These are phyloP conservation scores for Pseudonitzschia delicatissima DNA, from an alignment of 108 stramenopile species.

Conservation along the genomic window DNA sequence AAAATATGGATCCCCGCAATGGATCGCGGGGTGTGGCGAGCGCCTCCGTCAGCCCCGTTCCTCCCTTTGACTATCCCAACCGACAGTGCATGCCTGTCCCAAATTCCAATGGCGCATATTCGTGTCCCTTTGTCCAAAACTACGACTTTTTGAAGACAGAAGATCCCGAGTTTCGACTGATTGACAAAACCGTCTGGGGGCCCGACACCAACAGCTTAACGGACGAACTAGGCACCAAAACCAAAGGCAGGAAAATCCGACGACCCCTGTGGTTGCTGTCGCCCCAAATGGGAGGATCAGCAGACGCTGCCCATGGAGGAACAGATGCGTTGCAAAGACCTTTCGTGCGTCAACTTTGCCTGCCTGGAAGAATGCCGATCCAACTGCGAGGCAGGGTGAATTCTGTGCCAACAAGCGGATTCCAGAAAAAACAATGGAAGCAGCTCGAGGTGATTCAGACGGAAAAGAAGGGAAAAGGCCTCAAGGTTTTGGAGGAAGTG, in stretches of 20 bases:
- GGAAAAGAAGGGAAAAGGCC: conserved; percentile 74
- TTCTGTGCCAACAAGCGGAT: conserved; percentile 77
- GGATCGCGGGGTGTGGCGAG: neutral
- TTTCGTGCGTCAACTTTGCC: conserved; percentile 62
- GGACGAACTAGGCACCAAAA: conserved; percentile 25
- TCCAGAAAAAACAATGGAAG: conserved; percentile 58
- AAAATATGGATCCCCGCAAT: neutral
- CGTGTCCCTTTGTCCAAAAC: conserved; percentile 10
- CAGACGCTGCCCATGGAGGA: neutral
- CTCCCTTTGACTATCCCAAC: neutral
- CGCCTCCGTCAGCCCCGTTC: neutral
- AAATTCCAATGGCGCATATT: neutral
- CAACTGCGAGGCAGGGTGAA: conserved; percentile 58
- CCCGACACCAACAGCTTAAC: neutral
- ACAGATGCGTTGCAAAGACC: conserved; percentile 18
- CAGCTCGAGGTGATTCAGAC: conserved; percentile 63
- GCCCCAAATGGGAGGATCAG: conserved; percentile 11
- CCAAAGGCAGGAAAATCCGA: conserved; percentile 18
- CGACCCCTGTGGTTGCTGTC: conserved; percentile 28
- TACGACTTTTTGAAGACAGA: conserved; percentile 16
- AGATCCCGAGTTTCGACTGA: conserved; percentile 26
- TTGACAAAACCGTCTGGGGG: conserved; percentile 29
- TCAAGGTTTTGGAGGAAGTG: conserved; percentile 49
- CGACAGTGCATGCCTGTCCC: neutral
- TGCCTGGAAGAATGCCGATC: conserved; percentile 81